These are phyloP conservation scores for Stylosanthes scabra DNA, from an alignment of 331 rosid genomes.

Conservation along the genomic window DNA sequence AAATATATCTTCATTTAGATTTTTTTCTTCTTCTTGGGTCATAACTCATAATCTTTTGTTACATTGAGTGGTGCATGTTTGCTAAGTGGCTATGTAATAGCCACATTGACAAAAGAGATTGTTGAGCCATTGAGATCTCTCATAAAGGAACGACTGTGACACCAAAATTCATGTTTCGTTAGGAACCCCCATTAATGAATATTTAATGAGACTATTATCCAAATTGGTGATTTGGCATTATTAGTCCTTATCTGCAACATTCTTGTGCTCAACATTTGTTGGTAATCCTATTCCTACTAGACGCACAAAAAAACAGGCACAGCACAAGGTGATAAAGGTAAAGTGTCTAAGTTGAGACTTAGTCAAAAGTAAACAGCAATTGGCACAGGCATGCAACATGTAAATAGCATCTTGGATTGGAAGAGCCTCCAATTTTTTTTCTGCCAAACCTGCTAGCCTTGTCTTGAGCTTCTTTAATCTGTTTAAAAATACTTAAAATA, in stretches of 20 bases:
- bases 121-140: slow-evolving; percentile 35
- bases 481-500: slow-evolving; percentile 30
- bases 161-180: slow-evolving; percentile 21
- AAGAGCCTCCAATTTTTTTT: slow-evolving; percentile 44
- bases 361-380: slow-evolving; percentile 50
- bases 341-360: slow-evolving; percentile 30
- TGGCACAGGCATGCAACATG: slow-evolving; percentile 40
- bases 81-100: slow-evolving; percentile 30
- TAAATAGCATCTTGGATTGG: slow-evolving; percentile 37
- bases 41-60: too few relatives aligned
- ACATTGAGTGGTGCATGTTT: neutral
- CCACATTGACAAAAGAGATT: slow-evolving; percentile 20
- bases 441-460: slow-evolving; percentile 35
- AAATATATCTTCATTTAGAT: neutral
- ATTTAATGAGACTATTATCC: slow-evolving; percentile 23
- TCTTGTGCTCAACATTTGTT: slow-evolving; percentile 18
- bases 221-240: slow-evolving; percentile 18
- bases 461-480: slow-evolving; percentile 27
- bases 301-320: slow-evolving; percentile 10
- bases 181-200: neutral
- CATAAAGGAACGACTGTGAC: slow-evolving; percentile 23
- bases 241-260: slow-evolving; percentile 32
- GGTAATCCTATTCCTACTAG: slow-evolving; percentile 36
- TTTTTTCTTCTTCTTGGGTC: neutral
- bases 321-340: slow-evolving; percentile 35